Evolutionary conservation across 2,329 filamentous ascomycete genomes (phyloP).

Genomic region (Beauveria pseudobassiana): DNA sequence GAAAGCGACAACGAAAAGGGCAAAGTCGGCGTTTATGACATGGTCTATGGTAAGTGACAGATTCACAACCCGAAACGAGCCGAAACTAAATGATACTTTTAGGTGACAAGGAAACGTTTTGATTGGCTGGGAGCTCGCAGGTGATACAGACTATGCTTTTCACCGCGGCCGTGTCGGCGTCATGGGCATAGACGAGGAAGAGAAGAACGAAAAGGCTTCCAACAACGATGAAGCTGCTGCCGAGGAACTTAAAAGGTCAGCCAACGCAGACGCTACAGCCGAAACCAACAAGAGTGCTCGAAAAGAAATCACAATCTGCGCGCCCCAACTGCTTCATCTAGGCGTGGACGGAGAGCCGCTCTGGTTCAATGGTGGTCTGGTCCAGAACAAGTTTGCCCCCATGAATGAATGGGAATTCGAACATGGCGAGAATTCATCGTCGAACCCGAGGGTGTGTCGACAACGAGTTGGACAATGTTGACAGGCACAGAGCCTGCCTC

Average conservation of each 20-base stretch:
- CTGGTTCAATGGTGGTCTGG: slow-evolving; percentile 1
- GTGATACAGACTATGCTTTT: slow-evolving; percentile 3
- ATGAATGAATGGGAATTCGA: neutral
- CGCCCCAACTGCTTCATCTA: neutral
- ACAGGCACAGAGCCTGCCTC: neutral
- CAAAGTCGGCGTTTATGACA: neutral
- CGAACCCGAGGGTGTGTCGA: neutral
- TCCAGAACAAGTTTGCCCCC: neutral
- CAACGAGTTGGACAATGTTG: neutral
- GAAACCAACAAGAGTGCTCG: neutral
- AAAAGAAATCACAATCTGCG: neutral
- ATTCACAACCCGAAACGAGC: no score
- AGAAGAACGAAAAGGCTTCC: neutral
- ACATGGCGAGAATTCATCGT: neutral
- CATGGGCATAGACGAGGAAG: neutral
- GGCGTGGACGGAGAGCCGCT: neutral
- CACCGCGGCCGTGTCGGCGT: neutral
- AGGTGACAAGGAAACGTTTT: slow-evolving; percentile 7
- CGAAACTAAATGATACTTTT: neutral
- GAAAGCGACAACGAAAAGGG: neutral
- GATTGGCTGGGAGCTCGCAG: slow-evolving; percentile 4
- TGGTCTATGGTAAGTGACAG: slow-evolving; percentile 4
- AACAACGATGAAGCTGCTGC: neutral
- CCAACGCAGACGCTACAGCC: neutral
- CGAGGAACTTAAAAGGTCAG: neutral